A percentile compares a stretch with the other conserved stretches of the same genome.
These are phyloP conservation scores for Backusella macrospora DNA, from an alignment of 192 early-diverging fungal species.

Conservation along the genomic window DNA sequence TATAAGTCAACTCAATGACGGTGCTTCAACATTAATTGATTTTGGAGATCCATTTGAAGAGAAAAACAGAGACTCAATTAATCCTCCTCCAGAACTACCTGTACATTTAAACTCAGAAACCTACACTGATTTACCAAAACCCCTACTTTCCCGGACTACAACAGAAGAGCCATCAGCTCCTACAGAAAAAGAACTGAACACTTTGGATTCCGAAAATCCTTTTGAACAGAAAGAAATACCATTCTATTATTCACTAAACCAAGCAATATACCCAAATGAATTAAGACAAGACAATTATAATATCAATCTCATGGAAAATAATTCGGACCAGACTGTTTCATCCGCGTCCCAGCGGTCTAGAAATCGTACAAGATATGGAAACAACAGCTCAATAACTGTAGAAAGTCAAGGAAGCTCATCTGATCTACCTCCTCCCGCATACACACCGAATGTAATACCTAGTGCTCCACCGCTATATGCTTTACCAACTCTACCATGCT, in stretches of 20 bases:
- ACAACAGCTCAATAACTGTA: neutral
- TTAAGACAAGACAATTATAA: neutral
- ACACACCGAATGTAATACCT: neutral
- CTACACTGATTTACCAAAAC: neutral
- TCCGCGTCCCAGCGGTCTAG: too few species aligned
- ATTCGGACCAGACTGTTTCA: neutral
- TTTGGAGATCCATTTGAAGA: constrained; percentile 2
- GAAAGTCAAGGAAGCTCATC: neutral
- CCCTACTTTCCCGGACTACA: neutral
- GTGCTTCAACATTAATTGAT: neutral
- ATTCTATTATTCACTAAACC: neutral
- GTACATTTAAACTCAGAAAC: neutral
- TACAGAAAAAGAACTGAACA: neutral
- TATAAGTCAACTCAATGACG: neutral
- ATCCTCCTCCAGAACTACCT: neutral
- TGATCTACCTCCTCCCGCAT: neutral
- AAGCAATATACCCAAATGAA: neutral
- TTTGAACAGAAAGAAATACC: neutral
- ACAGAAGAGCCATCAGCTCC: neutral
- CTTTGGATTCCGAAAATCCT: neutral
- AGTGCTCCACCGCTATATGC: constrained; percentile 1
- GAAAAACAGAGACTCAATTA: neutral
- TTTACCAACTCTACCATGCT: neutral
- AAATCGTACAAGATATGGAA: too few species aligned
- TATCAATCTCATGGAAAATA: neutral